Base-by-base conservation (phyloP, 129 eudicot genomes). In the Chrysanthemum makinoi region DNA sequence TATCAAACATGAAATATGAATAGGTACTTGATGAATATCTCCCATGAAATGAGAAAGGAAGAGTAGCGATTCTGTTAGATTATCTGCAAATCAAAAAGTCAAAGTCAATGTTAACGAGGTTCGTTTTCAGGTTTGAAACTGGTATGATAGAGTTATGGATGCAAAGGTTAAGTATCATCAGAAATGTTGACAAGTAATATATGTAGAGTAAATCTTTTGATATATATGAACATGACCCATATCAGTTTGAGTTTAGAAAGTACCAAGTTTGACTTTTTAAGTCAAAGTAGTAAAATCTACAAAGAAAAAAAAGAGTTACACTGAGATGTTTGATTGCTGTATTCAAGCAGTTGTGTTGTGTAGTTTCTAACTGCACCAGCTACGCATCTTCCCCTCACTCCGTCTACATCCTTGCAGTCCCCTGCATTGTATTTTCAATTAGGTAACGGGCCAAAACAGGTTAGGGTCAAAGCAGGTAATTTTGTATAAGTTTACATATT, bases 351-450 rank as follows among this genome's bases (percentile, higher is more conserved):
- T 75, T 94, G 95, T 52, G 72, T 79, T 58, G 98, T 94, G 82
- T 94, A 94, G 73, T 94, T 94, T 66, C 80, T 82, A 63, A 94
- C 87, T 54, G 97, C 97, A 10, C 97, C 98, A 24, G 96, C 96
- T 16, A 89, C 98, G 82, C 98, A 94, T 62, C 90, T 84, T 65
- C 72, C 93, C 73, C 18, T 62, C 43, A 65, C 69, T 54, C 98
- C 97, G 52, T 83, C 83, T 73, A 70, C 93, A 79, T 89, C 96
- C 84, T 89, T 94, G 86, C 98, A 89, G 61, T 94, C 98, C 93
- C 98, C 98, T 94, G 50, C 35, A 44, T 22, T 24, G 28, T 7
- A 52, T 14, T 12, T 35, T 35, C 7, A 9, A 6, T 63, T 63
- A 0, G 22, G 68, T 39, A 33, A 39, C 26, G 9, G 68, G 16